A percentile compares a stretch with the other conserved stretches of the same genome.
Conservation (phyloP, 345 rosid genomes). For the Brassica juncea region DNA sequence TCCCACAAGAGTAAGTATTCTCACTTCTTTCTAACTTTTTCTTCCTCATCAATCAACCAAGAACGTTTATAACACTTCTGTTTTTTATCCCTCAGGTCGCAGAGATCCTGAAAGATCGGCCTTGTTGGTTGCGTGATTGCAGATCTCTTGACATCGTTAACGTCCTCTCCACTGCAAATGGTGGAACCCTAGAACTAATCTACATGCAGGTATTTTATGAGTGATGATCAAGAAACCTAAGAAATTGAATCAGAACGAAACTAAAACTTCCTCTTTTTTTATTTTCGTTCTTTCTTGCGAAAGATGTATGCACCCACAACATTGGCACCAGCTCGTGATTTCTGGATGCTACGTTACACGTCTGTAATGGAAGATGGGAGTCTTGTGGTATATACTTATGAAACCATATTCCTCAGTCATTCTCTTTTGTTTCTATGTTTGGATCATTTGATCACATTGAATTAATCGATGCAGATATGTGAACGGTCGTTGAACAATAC, state of each 20-base stretch:
- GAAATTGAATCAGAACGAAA: not conserved
- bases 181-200: slow-evolving; percentile 93
- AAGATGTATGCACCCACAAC: slow-evolving; percentile 93
- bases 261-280: not conserved
- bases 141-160: slow-evolving; percentile 87
- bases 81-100: slow-evolving; percentile 58
- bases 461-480: slow-evolving; percentile 53
- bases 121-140: slow-evolving; percentile 89
- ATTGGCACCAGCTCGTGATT: slow-evolving; percentile 96
- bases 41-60: slow-evolving; percentile 3
- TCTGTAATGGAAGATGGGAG: slow-evolving; percentile 97
- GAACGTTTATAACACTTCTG: not conserved
- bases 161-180: slow-evolving; percentile 83
- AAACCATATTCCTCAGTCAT: not conserved
- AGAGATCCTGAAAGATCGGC: slow-evolving; percentile 95
- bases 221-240: slow-evolving; percentile 5
- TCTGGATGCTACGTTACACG: slow-evolving; percentile 96
- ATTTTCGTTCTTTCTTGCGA: slow-evolving; percentile 8
- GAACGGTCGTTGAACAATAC: slow-evolving; percentile 92
- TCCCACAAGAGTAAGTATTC: slow-evolving; percentile 80
- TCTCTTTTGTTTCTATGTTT: not conserved
- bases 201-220: slow-evolving; percentile 78
- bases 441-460: not conserved
- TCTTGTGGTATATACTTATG: slow-evolving; percentile 68
- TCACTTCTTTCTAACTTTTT: slow-evolving; percentile 10